Evolutionary conservation across 768 basidiomycete genomes (phyloP).

Genomic region (Suillus weaverae): DNA sequence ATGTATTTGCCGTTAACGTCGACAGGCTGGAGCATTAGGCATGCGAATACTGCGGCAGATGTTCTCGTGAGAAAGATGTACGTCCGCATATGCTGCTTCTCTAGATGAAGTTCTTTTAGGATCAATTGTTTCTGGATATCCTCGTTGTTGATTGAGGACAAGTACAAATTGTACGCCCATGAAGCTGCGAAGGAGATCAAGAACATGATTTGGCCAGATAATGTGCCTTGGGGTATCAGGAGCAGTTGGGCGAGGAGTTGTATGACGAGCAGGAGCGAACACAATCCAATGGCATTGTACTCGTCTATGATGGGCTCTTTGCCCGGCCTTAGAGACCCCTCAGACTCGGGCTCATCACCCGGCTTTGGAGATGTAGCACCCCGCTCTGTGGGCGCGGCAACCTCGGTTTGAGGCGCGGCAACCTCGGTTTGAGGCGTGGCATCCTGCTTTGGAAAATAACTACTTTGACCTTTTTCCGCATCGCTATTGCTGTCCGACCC

Average conservation of each 20-base stretch:
- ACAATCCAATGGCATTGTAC: conserved; percentile 25
- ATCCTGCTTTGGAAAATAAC: too few relatives aligned
- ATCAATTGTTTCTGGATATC: conserved; percentile 20
- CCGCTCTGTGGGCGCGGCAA: too few relatives aligned
- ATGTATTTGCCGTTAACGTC: conserved; percentile 8
- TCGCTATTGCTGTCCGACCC: conserved; percentile 10
- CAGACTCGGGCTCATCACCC: too few relatives aligned
- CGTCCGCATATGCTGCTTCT: not conserved
- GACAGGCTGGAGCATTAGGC: conserved; percentile 5
- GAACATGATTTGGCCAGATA: conserved; percentile 38
- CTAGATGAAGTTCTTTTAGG: not conserved
- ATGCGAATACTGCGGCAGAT: conserved; percentile 5
- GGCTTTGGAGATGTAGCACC: too few relatives aligned
- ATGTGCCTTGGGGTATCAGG: conserved; percentile 33
- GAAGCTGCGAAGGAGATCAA: conserved; percentile 31
- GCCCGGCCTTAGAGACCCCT: too few relatives aligned
- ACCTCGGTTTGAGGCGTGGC: too few relatives aligned
- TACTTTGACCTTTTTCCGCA: not conserved
- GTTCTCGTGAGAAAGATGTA: conserved; percentile 9
- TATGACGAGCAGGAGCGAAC: conserved; percentile 29
- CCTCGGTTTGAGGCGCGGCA: too few relatives aligned
- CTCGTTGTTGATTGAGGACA: conserved; percentile 32
- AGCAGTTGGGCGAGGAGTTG: conserved; percentile 35
- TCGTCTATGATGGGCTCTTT: not conserved
- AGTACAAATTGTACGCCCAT: conserved; percentile 31